phyloP scores from a whole-genome alignment of 371 early-diverging fungal species.

The Globomyces sp. region DNA sequence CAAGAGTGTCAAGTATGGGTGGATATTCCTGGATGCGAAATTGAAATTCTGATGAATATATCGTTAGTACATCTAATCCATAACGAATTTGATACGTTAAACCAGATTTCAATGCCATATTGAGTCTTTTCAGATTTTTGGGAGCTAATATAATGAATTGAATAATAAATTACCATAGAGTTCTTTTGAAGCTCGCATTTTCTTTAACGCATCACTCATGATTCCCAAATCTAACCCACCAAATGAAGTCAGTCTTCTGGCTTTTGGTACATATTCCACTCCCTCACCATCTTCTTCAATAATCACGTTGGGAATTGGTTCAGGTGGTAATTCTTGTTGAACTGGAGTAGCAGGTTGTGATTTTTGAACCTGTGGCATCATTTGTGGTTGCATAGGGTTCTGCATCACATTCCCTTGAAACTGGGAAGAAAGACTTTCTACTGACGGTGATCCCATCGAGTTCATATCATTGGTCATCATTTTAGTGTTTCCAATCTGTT shows the following conservation, averaged over 20 bases:
- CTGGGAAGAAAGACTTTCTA: too few relatives aligned
- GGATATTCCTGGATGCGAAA: constrained; percentile 1
- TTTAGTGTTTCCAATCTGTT: too few relatives aligned
- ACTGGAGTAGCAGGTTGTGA: neutral
- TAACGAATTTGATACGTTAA: neutral
- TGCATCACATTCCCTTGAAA: too few relatives aligned
- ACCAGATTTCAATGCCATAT: neutral
- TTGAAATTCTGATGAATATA: constrained; percentile 5
- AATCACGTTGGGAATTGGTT: neutral
- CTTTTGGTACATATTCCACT: neutral
- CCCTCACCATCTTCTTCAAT: neutral
- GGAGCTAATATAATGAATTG: neutral
- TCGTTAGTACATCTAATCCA: neutral
- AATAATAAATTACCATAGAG: constrained; percentile 3
- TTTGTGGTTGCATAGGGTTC: neutral
- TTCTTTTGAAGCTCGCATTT: constrained; percentile 1
- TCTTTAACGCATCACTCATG: neutral
- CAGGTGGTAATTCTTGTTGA: constrained; percentile 1
- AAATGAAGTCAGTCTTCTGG: neutral
- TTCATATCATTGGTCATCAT: neutral
- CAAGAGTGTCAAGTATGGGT: neutral
- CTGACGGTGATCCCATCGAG: neutral
- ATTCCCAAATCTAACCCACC: neutral
- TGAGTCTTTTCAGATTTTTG: neutral
- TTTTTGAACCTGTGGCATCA: neutral